Evolutionary conservation across 2,329 filamentous ascomycete species (phyloP), one percentile per base, ranked within the genome.

Genomic region (Fusarium succisae): DNA sequence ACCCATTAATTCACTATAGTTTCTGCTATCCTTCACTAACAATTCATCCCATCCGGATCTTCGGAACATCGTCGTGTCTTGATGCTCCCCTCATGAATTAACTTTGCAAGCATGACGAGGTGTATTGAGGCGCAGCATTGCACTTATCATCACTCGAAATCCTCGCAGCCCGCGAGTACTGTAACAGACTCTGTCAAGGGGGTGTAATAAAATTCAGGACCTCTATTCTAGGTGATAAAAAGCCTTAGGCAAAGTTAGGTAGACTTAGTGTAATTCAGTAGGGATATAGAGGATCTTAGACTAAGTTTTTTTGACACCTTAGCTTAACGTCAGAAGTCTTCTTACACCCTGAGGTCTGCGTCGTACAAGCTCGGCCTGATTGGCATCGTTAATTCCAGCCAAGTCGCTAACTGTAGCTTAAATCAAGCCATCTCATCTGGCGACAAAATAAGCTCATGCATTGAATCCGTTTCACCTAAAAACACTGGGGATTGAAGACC

Each of bases 361-460:
- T 47, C 50, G 48, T 62, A 22, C 67, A 63, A 45, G 24, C n/a
- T 28, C 24, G 28, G 26, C 28, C 26, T 59, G 44, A 72, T 74
- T 74, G 71, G 71, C 44, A 37, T 50, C n/a, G 32, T 38, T n/a
- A 38, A 32, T 24, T 48, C 43, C 35, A 48, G 62, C 44, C 47
- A 62, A 54, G 47, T 74, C 50, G 67, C 67, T 69, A 64, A 73
- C 58, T 54, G 39, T 28, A 74, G 58, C 58, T 74, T 74, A 72
- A 63, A 59, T 57, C 57, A 68, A 51, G 62, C 63, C 60, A 63
- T 32, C 39, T 30, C 18, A 55, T 50, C 55, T 41, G 13, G 43
- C 32, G 57, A 61, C 50, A 53, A 70, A 59, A 58, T 74, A 71
- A 71, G 62, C 62, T 71, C 58, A 53, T 39, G 17, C 48, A 50